Evolutionary conservation across 2,329 filamentous ascomycete genomes (phyloP), one percentile per base, ranked within the genome.

Genomic region (Trichoderma sp.): DNA sequence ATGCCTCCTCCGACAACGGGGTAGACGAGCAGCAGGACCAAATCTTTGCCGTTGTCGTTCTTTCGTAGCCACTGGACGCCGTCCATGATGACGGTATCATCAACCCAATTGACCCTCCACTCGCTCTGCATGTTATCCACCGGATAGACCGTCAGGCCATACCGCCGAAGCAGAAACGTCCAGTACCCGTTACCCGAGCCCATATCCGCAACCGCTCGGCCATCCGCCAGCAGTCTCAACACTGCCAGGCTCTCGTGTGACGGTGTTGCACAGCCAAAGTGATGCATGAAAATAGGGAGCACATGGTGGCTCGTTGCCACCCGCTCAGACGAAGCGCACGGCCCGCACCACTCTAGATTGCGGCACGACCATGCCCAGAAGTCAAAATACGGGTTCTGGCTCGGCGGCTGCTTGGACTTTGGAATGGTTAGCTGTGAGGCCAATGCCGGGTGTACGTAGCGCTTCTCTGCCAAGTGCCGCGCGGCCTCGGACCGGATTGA

Each of bases 141-240:
- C 1, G 92, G 84, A 23, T 84, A 81, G 1, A 90, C 87, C 6
- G 81, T 80, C 39, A 88, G 78, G 23, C 88, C 86, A 75, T 89
- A 86, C 28, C 84, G 80, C 3, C 92, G 86, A 13, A 94, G 86
- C 88, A 93, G 89, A 73, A 89, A 91, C 8, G 88, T 87, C 92
- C 92, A 94, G 81, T 94, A 94, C 12, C 91, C 92, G 77, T 91
- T 92, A 2, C 92, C 92, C 68, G 87, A 90, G 4, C 91, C 92
- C 50, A 93, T 81, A 75, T 94, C 92, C 11, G 91, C 82, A 8
- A 94, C 83, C 13, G 84, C 79, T 6, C 86, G 82, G 3, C 84
- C 84, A 1, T 84, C 85, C 6, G 87, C 85, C 3, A 92, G 78
- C 62, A 86, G 82, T 43, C 85, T 85, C 36, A 94, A 84, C 26